Evolutionary conservation across 2,329 filamentous ascomycete genomes (phyloP), one percentile per base, ranked within the genome.

Genomic region (Stenocarpella maydis): DNA sequence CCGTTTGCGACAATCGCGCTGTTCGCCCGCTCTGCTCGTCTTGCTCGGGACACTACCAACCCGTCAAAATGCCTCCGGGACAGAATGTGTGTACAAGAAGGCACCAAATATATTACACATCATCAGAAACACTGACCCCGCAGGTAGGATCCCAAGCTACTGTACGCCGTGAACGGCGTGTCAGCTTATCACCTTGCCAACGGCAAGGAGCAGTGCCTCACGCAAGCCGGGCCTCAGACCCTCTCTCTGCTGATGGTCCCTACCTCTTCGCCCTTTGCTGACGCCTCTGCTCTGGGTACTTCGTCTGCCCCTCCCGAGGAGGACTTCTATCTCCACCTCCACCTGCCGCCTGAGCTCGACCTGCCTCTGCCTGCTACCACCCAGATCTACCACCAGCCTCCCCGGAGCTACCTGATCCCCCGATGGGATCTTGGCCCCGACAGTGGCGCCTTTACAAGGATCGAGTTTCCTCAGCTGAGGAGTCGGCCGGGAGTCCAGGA

Each of bases 301-400:
- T 85, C 88, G 73, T 77, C 77, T 10, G 85, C 84, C 69, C 84
- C 86, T 67, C 85, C 87, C 4, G 91, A 95, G 77, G 92, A 98
- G 78, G 96, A 98, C 84, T 98, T 98, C 83, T 98, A 98, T 79
- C 89, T 99, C 6, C 95, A 98, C 80, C 88, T 99, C 28, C 94
- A 98, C 76, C 89, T 98, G 12, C 95, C 95, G 17, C 95, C 95
- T 24, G 95, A 98, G 84, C 89, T 99, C 75, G 95, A 98, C 76
- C 88, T 98, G 7, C 93, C 96, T 7, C 86, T 98, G 17, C 96
- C 96, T 15, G 95, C 95, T 21, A 98, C 95, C 0, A 98, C 96
- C 0, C 95, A 98, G 79, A 96, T 99, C 78, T 98, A 97, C 82
- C 94, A 97, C 80, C 94, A 98, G 81, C 94, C 95, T 8, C 95